Evolutionary conservation across 2,329 filamentous ascomycete genomes (phyloP).

Genomic region (Fusarium chuoi): DNA sequence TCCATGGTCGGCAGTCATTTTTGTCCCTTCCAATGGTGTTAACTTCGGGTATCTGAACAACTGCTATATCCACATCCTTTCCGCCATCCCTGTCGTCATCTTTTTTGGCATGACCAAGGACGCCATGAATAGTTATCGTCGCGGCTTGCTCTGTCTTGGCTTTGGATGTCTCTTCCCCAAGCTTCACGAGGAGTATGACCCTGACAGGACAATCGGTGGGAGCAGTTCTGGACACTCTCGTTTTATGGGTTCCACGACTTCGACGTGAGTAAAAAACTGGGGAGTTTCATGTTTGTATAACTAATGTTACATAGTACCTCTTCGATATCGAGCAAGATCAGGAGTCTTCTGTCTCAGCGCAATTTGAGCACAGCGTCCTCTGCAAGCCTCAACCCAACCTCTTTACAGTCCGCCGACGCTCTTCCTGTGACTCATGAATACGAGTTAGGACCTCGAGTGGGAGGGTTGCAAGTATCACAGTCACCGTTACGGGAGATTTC

Average conservation of each 20-base stretch:
- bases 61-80: constrained; percentile 60
- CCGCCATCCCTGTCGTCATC: constrained; percentile 59
- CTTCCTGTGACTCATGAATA: constrained; percentile 4
- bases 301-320: constrained; percentile 14
- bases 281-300: neutral
- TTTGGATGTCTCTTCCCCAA: constrained; percentile 57
- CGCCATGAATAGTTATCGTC: constrained; percentile 61
- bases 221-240: constrained; percentile 38
- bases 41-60: constrained; percentile 56
- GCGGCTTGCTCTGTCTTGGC: constrained; percentile 52
- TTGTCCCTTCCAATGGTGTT: constrained; percentile 54
- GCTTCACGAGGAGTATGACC: constrained; percentile 54
- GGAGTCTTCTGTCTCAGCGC: constrained; percentile 33
- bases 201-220: constrained; percentile 43
- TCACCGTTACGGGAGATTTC: neutral
- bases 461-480: neutral
- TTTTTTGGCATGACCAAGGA: constrained; percentile 68
- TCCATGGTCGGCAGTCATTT: constrained; percentile 61
- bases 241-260: constrained; percentile 29
- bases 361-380: constrained; percentile 31
- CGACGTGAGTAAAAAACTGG: constrained; percentile 31
- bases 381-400: constrained; percentile 3
- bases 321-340: constrained; percentile 35
- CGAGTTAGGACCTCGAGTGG: constrained; percentile 13
- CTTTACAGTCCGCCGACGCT: neutral